Evolutionary conservation across 1,284 basidiomycete species (phyloP), one percentile per base, ranked within the genome.

Genomic region (Trametes hirsuta): DNA sequence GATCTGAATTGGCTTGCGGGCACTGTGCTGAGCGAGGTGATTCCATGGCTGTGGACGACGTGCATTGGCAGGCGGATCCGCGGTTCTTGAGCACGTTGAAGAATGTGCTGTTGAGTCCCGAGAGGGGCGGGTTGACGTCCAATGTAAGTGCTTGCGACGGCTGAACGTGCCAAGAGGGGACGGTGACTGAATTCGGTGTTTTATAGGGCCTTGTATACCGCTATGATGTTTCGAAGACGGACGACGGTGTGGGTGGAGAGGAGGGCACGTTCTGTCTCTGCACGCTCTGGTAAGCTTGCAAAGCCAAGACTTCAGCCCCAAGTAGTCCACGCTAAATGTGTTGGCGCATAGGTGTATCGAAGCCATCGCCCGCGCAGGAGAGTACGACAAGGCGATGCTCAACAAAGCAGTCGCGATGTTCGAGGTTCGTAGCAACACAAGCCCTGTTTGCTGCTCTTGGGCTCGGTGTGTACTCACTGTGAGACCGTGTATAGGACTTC

Each of bases 221-320:
- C 1, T 94, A 94, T 70, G 93, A 97, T 70, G 88, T 91, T 11
- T 76, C 72, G 34, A 90, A 91, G 72, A 85, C 91, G 0, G 88
- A 93, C 60, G 95, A 97, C 70, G 95, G 95, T 6, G 93, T 97
- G 18, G 95, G 95, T 5, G 95, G 95, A 1, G 93, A 95, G 65
- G 95, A 95, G 75, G 95, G 94, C 8, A 92, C 89, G 0, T 92
- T 92, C 73, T 90, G 89, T 65, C 74, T 92, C 21, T 92, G 90
- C 69, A 93, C 91, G 0, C 74, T 93, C 5, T 93, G 91, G 91
- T 34, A 41, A 37, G 47, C 14, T n/a, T 21, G 24, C n/a, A 35
- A 24, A 11, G 35, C 41, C 9, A 8, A 30, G 30, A 30, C 30
- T 18, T 46, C 42, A 53, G 39, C 30, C 12, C 30, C 40, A 22